phyloP scores from a whole-genome alignment of 75 land plant genomes.

The Selaginella tamariscina region DNA sequence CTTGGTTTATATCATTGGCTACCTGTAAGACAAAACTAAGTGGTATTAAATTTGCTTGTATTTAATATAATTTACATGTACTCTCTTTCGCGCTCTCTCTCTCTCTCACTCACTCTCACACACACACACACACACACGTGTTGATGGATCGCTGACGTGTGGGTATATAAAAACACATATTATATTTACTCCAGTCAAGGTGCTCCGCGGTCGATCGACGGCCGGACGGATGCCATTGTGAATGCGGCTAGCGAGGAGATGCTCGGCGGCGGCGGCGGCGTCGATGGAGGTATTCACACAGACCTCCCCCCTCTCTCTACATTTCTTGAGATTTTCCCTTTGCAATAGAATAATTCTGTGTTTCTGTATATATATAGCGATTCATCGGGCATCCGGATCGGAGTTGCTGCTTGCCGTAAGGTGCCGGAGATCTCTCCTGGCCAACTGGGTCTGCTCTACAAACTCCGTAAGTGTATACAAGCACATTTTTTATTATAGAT shows the following conservation, averaged over 20 bases:
- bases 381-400: slow-evolving; percentile 83
- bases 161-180: too few species aligned
- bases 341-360: background rate
- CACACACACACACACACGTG: too few species aligned
- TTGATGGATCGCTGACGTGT: too few species aligned
- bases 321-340: too few species aligned
- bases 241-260: slow-evolving; percentile 96
- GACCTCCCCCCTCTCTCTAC: slow-evolving; percentile 5
- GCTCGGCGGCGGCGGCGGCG: too few species aligned
- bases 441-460: slow-evolving; percentile 80
- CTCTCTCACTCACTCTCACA: too few species aligned
- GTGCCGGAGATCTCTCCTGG: too few species aligned
- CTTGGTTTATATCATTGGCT: slow-evolving; percentile 52
- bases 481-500: slow-evolving; percentile 25
- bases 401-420: slow-evolving; percentile 46
- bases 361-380: slow-evolving; percentile 33
- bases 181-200: too few species aligned
- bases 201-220: slow-evolving; percentile 50
- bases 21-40: slow-evolving; percentile 39
- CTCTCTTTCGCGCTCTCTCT: too few species aligned
- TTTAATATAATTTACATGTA: too few species aligned
- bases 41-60: too few species aligned
- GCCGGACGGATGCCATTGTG: slow-evolving; percentile 58
- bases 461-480: too few species aligned
- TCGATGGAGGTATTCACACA: slow-evolving; percentile 70